phyloP scores from a whole-genome alignment of 2,329 filamentous ascomycete species.

The Penicillium griseofulvum region DNA sequence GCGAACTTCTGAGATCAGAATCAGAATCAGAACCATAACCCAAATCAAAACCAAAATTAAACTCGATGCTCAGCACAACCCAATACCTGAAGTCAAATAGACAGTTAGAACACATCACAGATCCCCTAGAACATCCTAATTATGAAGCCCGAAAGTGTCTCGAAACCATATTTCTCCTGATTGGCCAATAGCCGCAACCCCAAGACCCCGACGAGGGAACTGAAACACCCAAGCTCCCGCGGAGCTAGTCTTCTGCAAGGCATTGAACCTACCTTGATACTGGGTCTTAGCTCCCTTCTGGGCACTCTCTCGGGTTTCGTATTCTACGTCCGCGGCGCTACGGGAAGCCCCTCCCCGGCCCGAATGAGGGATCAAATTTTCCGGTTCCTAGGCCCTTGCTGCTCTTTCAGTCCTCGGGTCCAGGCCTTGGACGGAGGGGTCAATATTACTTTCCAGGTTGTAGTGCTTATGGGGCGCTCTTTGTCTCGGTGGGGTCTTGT shows the following conservation, averaged over 20 bases:
- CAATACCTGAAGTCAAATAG: background rate
- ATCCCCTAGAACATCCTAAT: background rate
- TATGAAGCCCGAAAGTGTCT: background rate
- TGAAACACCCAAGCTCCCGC: conserved; percentile 11
- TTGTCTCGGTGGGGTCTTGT: background rate
- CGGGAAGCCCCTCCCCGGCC: conserved; percentile 9
- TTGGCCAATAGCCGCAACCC: conserved; percentile 8
- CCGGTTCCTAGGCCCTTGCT: conserved; percentile 13
- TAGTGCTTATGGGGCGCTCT: background rate
- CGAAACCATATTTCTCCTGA: background rate
- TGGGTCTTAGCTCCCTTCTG: conserved; percentile 9
- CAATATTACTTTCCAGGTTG: background rate
- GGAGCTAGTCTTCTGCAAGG: conserved; percentile 22
- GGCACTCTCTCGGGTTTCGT: conserved; percentile 8
- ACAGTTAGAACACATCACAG: background rate
- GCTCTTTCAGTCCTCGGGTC: background rate
- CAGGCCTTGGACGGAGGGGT: background rate
- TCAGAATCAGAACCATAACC: background rate
- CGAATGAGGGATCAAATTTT: conserved; percentile 11
- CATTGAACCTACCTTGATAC: conserved; percentile 26
- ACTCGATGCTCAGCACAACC: background rate
- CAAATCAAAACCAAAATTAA: background rate
- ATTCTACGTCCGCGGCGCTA: conserved; percentile 15
- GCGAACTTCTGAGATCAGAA: background rate
- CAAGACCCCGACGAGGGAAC: conserved; percentile 4